Evolutionary conservation across 163 green algal species (phyloP).

Genomic region (Volvox carteri): DNA sequence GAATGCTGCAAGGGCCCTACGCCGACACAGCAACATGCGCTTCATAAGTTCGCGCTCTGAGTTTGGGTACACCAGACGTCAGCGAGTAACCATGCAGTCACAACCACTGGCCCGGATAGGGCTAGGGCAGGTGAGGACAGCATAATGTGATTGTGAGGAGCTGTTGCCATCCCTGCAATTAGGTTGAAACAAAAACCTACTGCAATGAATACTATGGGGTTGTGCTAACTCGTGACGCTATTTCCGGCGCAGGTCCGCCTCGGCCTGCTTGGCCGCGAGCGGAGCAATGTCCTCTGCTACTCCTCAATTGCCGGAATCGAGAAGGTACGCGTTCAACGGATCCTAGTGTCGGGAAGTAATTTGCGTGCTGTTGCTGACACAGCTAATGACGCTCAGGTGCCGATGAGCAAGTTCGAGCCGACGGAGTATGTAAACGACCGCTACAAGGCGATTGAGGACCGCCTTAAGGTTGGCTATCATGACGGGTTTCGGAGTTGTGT

Average conservation of each 20-base stretch:
- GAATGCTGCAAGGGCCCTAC: slow-evolving; percentile 15
- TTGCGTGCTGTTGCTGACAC: slow-evolving; percentile 30
- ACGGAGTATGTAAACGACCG: slow-evolving; percentile 89
- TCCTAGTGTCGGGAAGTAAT: neutral
- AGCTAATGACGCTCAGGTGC: slow-evolving; percentile 69
- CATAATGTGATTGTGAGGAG: neutral
- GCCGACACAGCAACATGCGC: slow-evolving; percentile 34
- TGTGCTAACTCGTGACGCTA: too few species aligned
- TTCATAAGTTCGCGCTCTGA: neutral
- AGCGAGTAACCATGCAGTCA: slow-evolving; percentile 27
- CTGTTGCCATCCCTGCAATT: too few species aligned
- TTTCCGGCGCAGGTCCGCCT: slow-evolving; percentile 46
- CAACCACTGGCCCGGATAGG: slow-evolving; percentile 39
- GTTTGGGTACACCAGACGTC: neutral
- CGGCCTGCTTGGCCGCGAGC: neutral
- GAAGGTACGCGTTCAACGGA: slow-evolving; percentile 20
- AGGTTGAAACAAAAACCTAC: too few species aligned
- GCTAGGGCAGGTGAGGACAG: slow-evolving; percentile 34
- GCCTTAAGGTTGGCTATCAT: slow-evolving; percentile 74
- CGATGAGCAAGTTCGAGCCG: slow-evolving; percentile 86
- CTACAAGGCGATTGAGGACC: slow-evolving; percentile 89
- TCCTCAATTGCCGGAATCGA: slow-evolving; percentile 42
- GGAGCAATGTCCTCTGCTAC: slow-evolving; percentile 35
- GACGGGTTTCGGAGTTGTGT: neutral
- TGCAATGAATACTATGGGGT: too few species aligned